Conservation (phyloP, 2,329 filamentous ascomycete genomes). For the Fusarium anthophilum region DNA sequence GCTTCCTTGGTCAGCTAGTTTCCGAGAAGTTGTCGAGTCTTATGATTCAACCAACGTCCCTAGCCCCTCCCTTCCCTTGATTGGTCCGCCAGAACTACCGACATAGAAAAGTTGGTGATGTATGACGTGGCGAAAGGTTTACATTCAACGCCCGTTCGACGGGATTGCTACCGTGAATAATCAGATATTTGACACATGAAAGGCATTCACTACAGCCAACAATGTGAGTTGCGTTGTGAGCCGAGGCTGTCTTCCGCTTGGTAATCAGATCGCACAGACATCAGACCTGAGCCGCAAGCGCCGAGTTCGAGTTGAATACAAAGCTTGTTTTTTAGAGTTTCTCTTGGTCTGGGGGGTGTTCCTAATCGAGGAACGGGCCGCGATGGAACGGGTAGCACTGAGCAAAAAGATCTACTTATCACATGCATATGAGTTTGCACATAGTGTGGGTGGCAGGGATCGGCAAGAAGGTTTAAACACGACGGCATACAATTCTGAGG, state of each 20-base stretch:
- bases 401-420: background rate
- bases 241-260: too few relatives aligned
- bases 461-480: background rate
- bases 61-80: fast-evolving
- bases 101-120: background rate
- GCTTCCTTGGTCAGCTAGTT: background rate
- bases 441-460: background rate
- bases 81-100: background rate
- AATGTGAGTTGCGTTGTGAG: background rate
- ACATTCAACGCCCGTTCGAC: fast-evolving
- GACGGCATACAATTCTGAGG: background rate
- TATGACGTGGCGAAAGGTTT: background rate
- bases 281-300: too few relatives aligned
- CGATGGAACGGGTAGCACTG: background rate
- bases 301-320: too few relatives aligned
- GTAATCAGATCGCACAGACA: too few relatives aligned
- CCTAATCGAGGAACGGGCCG: background rate
- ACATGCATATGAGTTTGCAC: background rate
- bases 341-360: fast-evolving
- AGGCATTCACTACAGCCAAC: fast-evolving
- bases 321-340: too few relatives aligned
- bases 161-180: fast-evolving
- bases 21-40: background rate
- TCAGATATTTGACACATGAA: background rate
- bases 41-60: fast-evolving